Evolutionary conservation across 208 protist genomes (phyloP), one percentile per base, ranked within the genome.

Genomic region (Leishmania major): DNA sequence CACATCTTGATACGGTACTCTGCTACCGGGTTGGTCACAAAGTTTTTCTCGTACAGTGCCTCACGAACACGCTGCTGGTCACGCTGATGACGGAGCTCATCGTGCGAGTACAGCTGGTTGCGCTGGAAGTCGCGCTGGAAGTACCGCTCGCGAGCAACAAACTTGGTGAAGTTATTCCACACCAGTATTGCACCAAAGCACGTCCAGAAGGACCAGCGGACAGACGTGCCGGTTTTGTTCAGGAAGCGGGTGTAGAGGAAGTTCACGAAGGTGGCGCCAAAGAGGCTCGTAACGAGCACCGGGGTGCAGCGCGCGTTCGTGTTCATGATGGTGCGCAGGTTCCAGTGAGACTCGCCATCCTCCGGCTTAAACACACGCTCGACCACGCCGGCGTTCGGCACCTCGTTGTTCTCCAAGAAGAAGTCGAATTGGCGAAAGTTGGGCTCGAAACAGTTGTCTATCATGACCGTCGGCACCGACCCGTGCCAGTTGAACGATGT

Each of bases 391-490:
- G 86, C 88, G 77, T 92, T 87, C 1, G 94, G 94, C 57, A 93
- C 87, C 64, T 95, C 91, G 51, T 82, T 92, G 74, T 92, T 92
- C 75, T 94, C 90, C 40, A 96, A 78, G 45, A 95, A 95, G 77
- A 97, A 95, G 75, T 97, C 94, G 70, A 97, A 97, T 25, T 97
- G 94, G 22, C 94, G 89, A 70, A 97, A 97, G 84, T 97, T 97
- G 31, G 94, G 92, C 79, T 93, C 87, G 69, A 95, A 96, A 69
- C 89, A 78, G 82, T 81, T 93, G 84, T 97, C 94, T 19, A 81
- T 91, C 53, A 89, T 83, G 57, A 85, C 83, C 45, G 92, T 93
- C 19, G 94, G 91, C 35, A 97, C 86, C n/a, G 92, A 96, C 74
- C 94, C 92, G 76, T 96, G 90, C 84, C 82, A 91, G 88, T 97